Evolutionary conservation across 306 rosid species (phyloP), one percentile per base, ranked within the genome.

Genomic region (Fragaria ananassa): DNA sequence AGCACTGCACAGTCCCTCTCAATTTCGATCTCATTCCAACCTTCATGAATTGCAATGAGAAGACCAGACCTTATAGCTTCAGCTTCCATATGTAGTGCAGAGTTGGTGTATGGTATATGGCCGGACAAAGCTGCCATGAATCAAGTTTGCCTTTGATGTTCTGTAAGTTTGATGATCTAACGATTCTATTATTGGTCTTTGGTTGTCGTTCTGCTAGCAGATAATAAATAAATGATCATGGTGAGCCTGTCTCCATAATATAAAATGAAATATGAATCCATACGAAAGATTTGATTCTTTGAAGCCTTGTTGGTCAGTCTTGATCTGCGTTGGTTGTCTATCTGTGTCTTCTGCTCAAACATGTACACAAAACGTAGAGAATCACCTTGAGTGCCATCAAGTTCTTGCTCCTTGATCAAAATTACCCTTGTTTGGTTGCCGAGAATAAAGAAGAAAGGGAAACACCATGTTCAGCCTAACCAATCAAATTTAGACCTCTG

Each of bases 201-300:
- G 58, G 78, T 56, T 72, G 85, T 57, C 85, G 44, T 76, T 23
- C 19, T 34, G 81, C 64, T 61, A 72, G 54, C 65, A 54, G 54
- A 53, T 47, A 42, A 34, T 50, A 71, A 65, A 76, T 2, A 51
- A 29, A 62, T 31, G 61, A 23, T 42, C 9, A 70, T 27, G 45
- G 10, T 25, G 34, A 31, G 42, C 74, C 31, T 49, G 41, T 51
- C n/a, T 15, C 41, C 61, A 68, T 60, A 42, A 46, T 81, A 12
- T 54, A 29, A n/a, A 63, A 70, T 13, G 37, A 46, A 49, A 76
- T 82, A 51, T 37, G 73, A 78, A 76, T 82, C 81, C 31, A 19
- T n/a, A 68, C 10, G 74, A 31, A 81, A 84, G 90, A 89, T 89
- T 81, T 80, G 91, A 88, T 89, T 87, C 86, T 80, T 15, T 58